Conservation (phyloP, 352 stramenopile genomes). For the Phytophthora citrophthora region DNA sequence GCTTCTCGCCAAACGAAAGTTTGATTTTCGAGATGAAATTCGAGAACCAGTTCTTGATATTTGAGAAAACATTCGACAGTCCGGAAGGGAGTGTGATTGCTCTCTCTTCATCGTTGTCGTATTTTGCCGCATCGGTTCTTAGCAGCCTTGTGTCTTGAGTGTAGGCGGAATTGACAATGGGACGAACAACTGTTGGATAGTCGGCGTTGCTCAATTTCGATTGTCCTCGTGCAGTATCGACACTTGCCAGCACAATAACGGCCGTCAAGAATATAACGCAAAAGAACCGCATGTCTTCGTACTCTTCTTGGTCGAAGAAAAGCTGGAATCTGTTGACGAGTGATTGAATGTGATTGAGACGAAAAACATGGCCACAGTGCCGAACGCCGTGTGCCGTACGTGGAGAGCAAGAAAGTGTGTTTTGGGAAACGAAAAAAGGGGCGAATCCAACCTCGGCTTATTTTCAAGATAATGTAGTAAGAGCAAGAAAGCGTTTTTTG, state of each 20-base stretch:
- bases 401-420: too few species aligned
- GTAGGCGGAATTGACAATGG: not conserved
- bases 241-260: not conserved
- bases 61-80: not conserved
- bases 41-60: not conserved
- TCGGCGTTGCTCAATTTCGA: not conserved
- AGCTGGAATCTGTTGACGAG: not conserved
- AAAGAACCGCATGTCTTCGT: conserved; percentile 2
- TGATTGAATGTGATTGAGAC: too few species aligned
- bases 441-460: too few species aligned
- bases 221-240: not conserved
- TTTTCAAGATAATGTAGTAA: too few species aligned
- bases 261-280: not conserved
- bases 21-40: not conserved
- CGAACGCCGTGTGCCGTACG: too few species aligned
- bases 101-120: not conserved
- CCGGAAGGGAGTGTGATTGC: not conserved
- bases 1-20: not conserved
- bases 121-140: not conserved
- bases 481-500: too few species aligned
- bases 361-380: too few species aligned
- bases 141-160: not conserved
- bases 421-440: too few species aligned
- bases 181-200: not conserved
- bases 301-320: not conserved